These are phyloP conservation scores for Choanephora cucurbitarum DNA, from an alignment of 371 early-diverging fungal genomes.

Conservation along the genomic window DNA sequence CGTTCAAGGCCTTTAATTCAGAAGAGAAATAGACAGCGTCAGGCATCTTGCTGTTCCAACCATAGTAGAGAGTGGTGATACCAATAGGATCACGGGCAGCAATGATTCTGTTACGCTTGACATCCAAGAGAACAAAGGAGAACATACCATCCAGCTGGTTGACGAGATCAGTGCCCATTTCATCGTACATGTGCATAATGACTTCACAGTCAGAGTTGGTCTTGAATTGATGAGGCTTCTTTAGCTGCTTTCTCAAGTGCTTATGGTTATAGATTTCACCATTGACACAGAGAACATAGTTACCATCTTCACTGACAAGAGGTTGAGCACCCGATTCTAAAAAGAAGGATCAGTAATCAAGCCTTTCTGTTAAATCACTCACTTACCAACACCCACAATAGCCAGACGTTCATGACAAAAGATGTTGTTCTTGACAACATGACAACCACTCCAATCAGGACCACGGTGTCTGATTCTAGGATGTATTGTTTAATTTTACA, in stretches of 20 bases:
- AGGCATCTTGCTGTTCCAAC: constrained; percentile 81
- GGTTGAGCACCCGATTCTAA: constrained; percentile 94
- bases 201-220: constrained; percentile 97
- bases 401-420: constrained; percentile 96
- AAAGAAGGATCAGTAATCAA: too few relatives aligned
- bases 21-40: constrained; percentile 90
- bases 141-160: constrained; percentile 94
- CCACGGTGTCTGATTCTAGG: constrained; percentile 93
- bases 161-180: constrained; percentile 79
- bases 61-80: constrained; percentile 95
- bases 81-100: constrained; percentile 97
- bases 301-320: constrained; percentile 83
- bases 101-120: constrained; percentile 76
- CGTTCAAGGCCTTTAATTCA: constrained; percentile 93
- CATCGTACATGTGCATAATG: constrained; percentile 91
- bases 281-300: constrained; percentile 87
- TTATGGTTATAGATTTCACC: constrained; percentile 99
- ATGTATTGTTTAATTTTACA: too few relatives aligned
- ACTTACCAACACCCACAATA: constrained; percentile 93
- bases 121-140: constrained; percentile 90
- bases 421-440: constrained; percentile 77
- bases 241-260: constrained; percentile 74
- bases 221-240: constrained; percentile 74
- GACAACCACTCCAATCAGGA: constrained; percentile 95
- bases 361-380: neutral